These are phyloP conservation scores for Candolleomyces aberdarensis DNA, from an alignment of 768 basidiomycete genomes.

Conservation along the genomic window DNA sequence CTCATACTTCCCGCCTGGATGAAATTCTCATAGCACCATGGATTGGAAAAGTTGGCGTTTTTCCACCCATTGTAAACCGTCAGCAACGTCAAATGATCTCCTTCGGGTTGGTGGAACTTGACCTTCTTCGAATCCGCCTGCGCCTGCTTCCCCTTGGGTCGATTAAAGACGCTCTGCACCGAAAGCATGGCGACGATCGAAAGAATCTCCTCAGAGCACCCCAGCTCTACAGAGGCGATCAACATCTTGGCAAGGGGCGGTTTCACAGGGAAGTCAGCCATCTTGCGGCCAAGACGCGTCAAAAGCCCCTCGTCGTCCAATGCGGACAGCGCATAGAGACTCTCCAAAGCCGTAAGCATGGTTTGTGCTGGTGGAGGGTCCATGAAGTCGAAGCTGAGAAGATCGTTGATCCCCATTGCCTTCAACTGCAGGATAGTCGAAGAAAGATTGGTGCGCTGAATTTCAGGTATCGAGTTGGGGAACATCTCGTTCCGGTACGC, in stretches of 20 bases:
- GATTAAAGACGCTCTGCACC: slow-evolving; percentile 94
- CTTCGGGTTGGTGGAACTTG: slow-evolving; percentile 99
- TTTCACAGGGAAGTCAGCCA: slow-evolving; percentile 99
- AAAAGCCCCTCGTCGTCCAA: slow-evolving; percentile 95
- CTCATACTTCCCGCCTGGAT: slow-evolving; percentile 98
- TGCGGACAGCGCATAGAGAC: slow-evolving; percentile 92
- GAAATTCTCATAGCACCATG: slow-evolving; percentile 99
- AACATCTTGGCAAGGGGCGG: slow-evolving; percentile 96
- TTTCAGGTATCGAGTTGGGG: slow-evolving; percentile 96
- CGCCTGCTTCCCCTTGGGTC: slow-evolving; percentile 99
- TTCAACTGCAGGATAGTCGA: slow-evolving; percentile 93
- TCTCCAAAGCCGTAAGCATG: slow-evolving; percentile 93
- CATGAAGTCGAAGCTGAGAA: slow-evolving; percentile 99
- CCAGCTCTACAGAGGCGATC: slow-evolving; percentile 94
- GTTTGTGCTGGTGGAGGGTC: slow-evolving; percentile 97
- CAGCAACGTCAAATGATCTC: slow-evolving; percentile 87
- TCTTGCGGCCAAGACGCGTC: slow-evolving; percentile 93
- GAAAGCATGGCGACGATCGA: slow-evolving; percentile 98
- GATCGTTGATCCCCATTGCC: slow-evolving; percentile 98
- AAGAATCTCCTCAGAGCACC: slow-evolving; percentile 96
- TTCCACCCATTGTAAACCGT: slow-evolving; percentile 99
- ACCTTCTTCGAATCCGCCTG: slow-evolving; percentile 99
- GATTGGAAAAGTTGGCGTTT: slow-evolving; percentile 91
- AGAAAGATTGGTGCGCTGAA: slow-evolving; percentile 91
- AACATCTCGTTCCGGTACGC: slow-evolving; percentile 99